Conservation (phyloP, 805 yeast species). For the Maudiozyma serrabonitensis region DNA sequence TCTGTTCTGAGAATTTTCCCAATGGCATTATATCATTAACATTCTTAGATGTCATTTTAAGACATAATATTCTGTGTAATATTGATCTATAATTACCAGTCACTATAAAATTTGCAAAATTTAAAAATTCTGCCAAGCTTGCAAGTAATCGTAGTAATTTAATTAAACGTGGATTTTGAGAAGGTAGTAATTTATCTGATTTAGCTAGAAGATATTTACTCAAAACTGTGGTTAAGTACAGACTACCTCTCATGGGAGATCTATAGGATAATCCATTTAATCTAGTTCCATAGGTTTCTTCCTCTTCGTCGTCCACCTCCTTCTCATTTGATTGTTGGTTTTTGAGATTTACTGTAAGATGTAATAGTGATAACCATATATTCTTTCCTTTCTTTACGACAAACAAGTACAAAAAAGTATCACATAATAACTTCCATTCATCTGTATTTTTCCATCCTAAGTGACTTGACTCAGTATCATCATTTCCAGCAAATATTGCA, state of each 20-base stretch:
- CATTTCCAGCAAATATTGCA: not conserved
- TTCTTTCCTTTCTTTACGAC: no score
- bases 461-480: not conserved
- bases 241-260: slow-evolving; percentile 5
- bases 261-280: slow-evolving; percentile 12
- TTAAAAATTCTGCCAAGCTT: not conserved
- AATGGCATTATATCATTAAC: not conserved
- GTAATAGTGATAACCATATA: no score
- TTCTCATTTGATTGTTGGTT: no score
- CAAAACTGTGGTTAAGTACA: slow-evolving; percentile 12
- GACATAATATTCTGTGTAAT: slow-evolving; percentile 11
- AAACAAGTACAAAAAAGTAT: not conserved
- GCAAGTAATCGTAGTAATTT: not conserved
- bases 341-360: no score
- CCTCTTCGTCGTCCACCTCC: not conserved
- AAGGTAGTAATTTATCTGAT: slow-evolving; percentile 8
- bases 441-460: slow-evolving; percentile 3
- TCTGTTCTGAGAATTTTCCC: slow-evolving; percentile 1
- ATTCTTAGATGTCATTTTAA: not conserved
- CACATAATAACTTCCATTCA: slow-evolving; percentile 13
- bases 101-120: not conserved
- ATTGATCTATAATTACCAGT: slow-evolving; percentile 2
- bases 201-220: slow-evolving; percentile 10
- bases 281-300: slow-evolving; percentile 5
- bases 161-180: not conserved